phyloP scores from a whole-genome alignment of 768 basidiomycete genomes.

The Leccinellum albellum region DNA sequence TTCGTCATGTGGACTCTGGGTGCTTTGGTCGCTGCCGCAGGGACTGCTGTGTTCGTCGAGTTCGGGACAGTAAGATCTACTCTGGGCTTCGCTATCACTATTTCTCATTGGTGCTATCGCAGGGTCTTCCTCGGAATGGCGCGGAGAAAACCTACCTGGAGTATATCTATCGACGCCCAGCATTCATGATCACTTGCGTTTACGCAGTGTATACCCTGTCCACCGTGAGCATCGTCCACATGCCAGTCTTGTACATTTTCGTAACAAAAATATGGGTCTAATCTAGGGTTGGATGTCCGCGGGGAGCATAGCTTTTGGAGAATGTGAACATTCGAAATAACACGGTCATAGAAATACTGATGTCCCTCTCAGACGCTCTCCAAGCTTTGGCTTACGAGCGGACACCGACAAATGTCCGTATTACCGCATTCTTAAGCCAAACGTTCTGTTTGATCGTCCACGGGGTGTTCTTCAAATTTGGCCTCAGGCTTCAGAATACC shows the following conservation, averaged over 20 bases:
- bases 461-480: constrained; percentile 49
- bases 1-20: constrained; percentile 71
- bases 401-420: constrained; percentile 44
- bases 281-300: constrained; percentile 55
- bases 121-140: constrained; percentile 69
- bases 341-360: background rate
- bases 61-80: constrained; percentile 55
- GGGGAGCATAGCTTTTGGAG: constrained; percentile 63
- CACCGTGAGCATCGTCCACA: constrained; percentile 38
- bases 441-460: constrained; percentile 58
- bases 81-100: background rate
- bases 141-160: constrained; percentile 78
- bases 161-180: constrained; percentile 61
- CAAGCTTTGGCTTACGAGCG: constrained; percentile 49
- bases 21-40: constrained; percentile 57
- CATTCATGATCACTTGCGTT: constrained; percentile 56
- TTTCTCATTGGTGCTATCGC: background rate
- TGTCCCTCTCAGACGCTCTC: constrained; percentile 48
- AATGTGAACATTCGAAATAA: constrained; percentile 46
- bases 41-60: constrained; percentile 72
- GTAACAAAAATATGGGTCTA: background rate
- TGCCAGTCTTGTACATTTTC: background rate
- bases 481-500: constrained; percentile 59
- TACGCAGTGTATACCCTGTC: constrained; percentile 58
- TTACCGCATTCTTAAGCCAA: constrained; percentile 52